Percentiles rank a stretch among this genome's conserved stretches.
These are phyloP conservation scores for Heterobasidion parviporum DNA, from an alignment of 1,284 basidiomycete species.

Conservation along the genomic window DNA sequence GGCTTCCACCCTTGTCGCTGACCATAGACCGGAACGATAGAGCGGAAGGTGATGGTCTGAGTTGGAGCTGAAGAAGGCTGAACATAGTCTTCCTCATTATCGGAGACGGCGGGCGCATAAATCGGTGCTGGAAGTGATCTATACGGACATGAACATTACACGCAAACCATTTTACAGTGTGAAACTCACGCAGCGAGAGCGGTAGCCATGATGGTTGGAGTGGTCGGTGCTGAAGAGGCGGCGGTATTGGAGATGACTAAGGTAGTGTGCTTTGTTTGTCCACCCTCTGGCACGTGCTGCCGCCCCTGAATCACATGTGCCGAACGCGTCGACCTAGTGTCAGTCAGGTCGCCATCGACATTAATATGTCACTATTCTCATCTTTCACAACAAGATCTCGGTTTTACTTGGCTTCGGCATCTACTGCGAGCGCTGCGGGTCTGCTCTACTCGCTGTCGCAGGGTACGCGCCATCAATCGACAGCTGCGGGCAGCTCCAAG, in stretches of 20 bases:
- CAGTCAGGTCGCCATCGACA: no score
- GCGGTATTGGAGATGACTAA: no score
- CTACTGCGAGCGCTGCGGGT: not conserved
- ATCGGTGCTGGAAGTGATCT: conserved; percentile 55
- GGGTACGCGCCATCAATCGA: not conserved
- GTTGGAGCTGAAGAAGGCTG: conserved; percentile 21
- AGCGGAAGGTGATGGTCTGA: conserved; percentile 40
- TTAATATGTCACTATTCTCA: no score
- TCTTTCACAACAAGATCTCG: no score
- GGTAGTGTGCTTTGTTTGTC: no score
- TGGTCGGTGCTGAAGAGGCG: not conserved
- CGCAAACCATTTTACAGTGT: not conserved
- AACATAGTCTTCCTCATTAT: conserved; percentile 45
- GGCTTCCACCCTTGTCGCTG: conserved; percentile 86
- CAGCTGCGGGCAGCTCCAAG: not conserved
- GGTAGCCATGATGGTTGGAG: conserved; percentile 21
- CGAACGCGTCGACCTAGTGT: no score
- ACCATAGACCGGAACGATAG: conserved; percentile 72
- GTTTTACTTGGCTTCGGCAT: not conserved
- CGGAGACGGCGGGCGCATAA: conserved; percentile 41
- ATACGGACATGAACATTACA: conserved; percentile 26
- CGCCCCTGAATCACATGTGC: no score
- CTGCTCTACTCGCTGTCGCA: not conserved
- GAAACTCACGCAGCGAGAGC: conserved; percentile 28
- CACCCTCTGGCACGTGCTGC: no score